Conservation (phyloP, 345 rosid species). For the Euphorbia peplus region DNA sequence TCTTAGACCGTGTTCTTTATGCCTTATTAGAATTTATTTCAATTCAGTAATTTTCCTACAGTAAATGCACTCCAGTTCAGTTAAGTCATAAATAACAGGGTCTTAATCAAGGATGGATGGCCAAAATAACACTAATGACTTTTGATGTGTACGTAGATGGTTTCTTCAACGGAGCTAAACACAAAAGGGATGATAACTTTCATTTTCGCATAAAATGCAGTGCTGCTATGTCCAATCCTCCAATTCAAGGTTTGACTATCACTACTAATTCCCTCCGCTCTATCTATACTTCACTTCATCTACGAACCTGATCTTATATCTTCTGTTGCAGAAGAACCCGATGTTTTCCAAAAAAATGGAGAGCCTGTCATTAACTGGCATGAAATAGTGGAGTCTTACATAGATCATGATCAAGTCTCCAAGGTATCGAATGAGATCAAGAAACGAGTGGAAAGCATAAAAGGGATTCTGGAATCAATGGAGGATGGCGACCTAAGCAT, state of each 20-base stretch:
- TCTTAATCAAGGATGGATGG: too few species aligned
- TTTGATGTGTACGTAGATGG: slow-evolving; percentile 30
- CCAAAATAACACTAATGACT: neutral
- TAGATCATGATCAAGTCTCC: slow-evolving; percentile 30
- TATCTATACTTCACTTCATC: too few species aligned
- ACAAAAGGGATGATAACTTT: slow-evolving; percentile 27
- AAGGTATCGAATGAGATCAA: slow-evolving; percentile 50
- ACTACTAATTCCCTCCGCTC: too few species aligned
- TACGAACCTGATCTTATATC: too few species aligned
- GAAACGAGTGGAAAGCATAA: slow-evolving; percentile 44
- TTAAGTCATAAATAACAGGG: too few species aligned
- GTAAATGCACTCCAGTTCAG: too few species aligned
- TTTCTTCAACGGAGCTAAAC: too few species aligned
- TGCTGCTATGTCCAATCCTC: slow-evolving; percentile 45
- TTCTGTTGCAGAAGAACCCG: slow-evolving; percentile 32
- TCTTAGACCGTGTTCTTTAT: too few species aligned
- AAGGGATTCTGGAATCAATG: slow-evolving; percentile 53
- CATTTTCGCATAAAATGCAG: slow-evolving; percentile 37
- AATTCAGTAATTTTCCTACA: too few species aligned
- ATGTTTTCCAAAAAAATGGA: slow-evolving; percentile 41
- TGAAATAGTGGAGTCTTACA: slow-evolving; percentile 45
- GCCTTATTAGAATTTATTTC: too few species aligned
- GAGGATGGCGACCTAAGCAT: slow-evolving; percentile 82
- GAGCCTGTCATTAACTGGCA: slow-evolving; percentile 55
- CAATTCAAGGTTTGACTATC: slow-evolving; percentile 61